Conservation (phyloP, 352 stramenopile genomes). For the Pythium insidiosum region DNA sequence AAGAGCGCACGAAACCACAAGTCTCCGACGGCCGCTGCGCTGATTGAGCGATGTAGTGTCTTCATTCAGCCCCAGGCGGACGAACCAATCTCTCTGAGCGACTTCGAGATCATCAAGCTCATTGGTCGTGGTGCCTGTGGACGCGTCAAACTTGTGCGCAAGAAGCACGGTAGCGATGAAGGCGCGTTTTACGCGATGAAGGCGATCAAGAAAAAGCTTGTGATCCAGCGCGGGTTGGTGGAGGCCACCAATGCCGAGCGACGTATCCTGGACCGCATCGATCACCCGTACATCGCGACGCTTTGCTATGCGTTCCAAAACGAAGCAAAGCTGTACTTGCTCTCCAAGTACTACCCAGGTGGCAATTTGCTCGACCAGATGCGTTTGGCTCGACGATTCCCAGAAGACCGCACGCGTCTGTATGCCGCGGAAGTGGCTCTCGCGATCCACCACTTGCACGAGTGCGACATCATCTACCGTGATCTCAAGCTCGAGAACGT, state of each 20-base stretch:
- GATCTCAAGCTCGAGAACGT: conserved; percentile 99
- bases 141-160: conserved; percentile 80
- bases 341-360: conserved; percentile 95
- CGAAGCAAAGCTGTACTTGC: conserved; percentile 84
- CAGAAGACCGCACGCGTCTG: conserved; percentile 89
- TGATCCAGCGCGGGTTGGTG: conserved; percentile 83
- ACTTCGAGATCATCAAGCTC: conserved; percentile 98
- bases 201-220: conserved; percentile 80
- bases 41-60: conserved; percentile 49
- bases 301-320: conserved; percentile 90
- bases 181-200: conserved; percentile 84
- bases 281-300: conserved; percentile 96
- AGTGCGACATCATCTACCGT: conserved; percentile 95
- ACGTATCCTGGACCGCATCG: conserved; percentile 86
- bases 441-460: conserved; percentile 91
- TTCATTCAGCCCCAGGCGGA: conserved; percentile 65
- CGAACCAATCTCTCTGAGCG: conserved; percentile 61
- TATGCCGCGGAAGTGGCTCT: conserved; percentile 96
- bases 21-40: conserved; percentile 29
- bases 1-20: conserved; percentile 52
- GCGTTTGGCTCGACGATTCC: conserved; percentile 85
- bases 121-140: conserved; percentile 92
- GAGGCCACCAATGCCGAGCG: conserved; percentile 88
- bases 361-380: conserved; percentile 94
- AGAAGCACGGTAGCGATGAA: conserved; percentile 79